phyloP scores from a whole-genome alignment of 2,329 filamentous ascomycete genomes.

The Penicillium vulpinum region DNA sequence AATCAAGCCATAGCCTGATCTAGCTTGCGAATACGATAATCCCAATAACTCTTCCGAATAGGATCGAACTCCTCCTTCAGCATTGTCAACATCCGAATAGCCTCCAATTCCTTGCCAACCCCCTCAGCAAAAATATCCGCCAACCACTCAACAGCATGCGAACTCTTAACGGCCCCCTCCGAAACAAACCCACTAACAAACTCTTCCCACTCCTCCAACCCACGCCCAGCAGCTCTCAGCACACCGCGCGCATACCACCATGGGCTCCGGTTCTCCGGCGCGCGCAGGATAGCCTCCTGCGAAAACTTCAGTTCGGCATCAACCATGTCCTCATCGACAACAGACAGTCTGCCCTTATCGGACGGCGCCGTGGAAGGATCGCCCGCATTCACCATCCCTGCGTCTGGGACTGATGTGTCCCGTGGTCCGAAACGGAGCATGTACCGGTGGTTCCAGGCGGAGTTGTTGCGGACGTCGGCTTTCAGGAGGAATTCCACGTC shows the following conservation, averaged over 20 bases:
- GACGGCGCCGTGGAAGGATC: constrained; percentile 11
- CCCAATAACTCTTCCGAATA: constrained; percentile 89
- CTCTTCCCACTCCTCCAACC: constrained; percentile 51
- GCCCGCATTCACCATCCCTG: constrained; percentile 37
- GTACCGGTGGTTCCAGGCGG: constrained; percentile 95
- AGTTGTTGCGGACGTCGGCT: constrained; percentile 89
- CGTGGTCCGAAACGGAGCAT: constrained; percentile 78
- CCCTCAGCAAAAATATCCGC: constrained; percentile 47
- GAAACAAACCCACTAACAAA: constrained; percentile 57
- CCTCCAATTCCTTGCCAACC: constrained; percentile 53
- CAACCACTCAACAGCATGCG: constrained; percentile 57
- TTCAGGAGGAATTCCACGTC: constrained; percentile 72
- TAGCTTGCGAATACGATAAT: constrained; percentile 62
- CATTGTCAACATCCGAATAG: constrained; percentile 68
- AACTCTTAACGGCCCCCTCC: constrained; percentile 55
- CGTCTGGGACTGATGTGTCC: constrained; percentile 40
- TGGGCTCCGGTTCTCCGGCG: constrained; percentile 89
- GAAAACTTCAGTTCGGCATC: constrained; percentile 75
- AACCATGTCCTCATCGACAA: constrained; percentile 63
- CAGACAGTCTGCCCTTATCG: constrained; percentile 34
- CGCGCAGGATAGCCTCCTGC: constrained; percentile 69
- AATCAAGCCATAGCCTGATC: constrained; percentile 11
- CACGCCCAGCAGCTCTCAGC: constrained; percentile 63
- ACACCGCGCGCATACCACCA: constrained; percentile 91
- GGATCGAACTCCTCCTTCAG: constrained; percentile 87